Evolutionary conservation across 495 filamentous ascomycete species (phyloP), one percentile per base, ranked within the genome.

Genomic region (Halenospora varia): DNA sequence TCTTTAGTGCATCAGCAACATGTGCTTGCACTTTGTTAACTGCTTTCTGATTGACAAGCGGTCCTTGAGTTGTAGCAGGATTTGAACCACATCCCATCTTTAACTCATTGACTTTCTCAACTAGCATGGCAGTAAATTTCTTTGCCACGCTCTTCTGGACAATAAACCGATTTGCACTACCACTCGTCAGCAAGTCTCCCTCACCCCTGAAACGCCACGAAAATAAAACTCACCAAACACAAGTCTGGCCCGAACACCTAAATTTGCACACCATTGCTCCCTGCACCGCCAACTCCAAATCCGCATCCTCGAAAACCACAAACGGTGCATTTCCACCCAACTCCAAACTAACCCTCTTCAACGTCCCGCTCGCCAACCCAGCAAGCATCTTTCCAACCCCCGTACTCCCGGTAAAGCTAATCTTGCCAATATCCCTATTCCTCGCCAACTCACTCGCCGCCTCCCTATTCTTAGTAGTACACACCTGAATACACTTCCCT

Each of bases 271-370:
- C 66, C 44, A 94, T 76, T 3, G 86, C 87, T 8, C 87, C 90
- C 0, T 79, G 75, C 2, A 94, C 86, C 2, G 90, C 90, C 0
- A 75, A 71, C 51, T 90, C 87, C 41, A 96, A 71, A 65, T 96
- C 85, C 25, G 89, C 88, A 64, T 96, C 90, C 51, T 94, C 87
- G 62, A 96, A 96, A 13, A 95, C 88, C 53, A 96, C 93, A 72
- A 95, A 94, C 2, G 90, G 90, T 0, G 89, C 88, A 69, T 96
- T 96, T 19, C 91, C 91, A 49, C 91, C 91, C 0, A 96, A 78
- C 65, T 96, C 92, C 65, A 95, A 82, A 3, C 81, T 87, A 20
- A 92, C 75, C 66, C 92, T 89, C 77, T 96, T 96, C 56, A 96
- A 73, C 0, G 88, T 93, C 4, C 76, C 75, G 0, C 88, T 76